Evolutionary conservation across 805 yeast species (phyloP).

Genomic region (Cyberlindnera sargentensis): DNA sequence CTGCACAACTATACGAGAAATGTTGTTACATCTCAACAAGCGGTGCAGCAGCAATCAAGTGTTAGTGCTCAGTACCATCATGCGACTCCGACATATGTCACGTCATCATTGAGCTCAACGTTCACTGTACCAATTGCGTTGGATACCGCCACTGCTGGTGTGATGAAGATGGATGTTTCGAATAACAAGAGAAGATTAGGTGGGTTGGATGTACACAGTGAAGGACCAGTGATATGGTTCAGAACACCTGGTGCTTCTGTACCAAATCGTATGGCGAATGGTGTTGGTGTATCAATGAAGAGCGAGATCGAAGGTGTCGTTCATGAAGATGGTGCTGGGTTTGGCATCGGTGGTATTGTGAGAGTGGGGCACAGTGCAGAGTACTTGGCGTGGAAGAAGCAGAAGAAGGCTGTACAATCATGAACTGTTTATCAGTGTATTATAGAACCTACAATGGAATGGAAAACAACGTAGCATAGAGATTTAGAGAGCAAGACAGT

Average conservation of each 20-base stretch:
- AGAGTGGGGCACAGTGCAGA: slow-evolving; percentile 67
- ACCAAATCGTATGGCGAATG: slow-evolving; percentile 28
- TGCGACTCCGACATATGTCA: slow-evolving; percentile 21
- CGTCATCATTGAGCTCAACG: slow-evolving; percentile 23
- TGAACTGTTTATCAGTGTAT: neutral
- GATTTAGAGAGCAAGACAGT: too few relatives aligned
- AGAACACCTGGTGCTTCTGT: slow-evolving; percentile 56
- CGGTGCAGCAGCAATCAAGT: slow-evolving; percentile 2
- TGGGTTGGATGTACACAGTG: slow-evolving; percentile 13
- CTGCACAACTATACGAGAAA: slow-evolving; percentile 19
- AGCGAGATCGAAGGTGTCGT: slow-evolving; percentile 7
- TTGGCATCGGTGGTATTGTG: slow-evolving; percentile 22
- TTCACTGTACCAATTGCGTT: slow-evolving; percentile 27
- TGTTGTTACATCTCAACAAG: slow-evolving; percentile 5
- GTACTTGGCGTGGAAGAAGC: slow-evolving; percentile 56
- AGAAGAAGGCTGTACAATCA: slow-evolving; percentile 1
- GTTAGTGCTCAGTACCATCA: slow-evolving; percentile 11
- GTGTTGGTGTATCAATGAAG: slow-evolving; percentile 16
- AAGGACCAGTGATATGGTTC: slow-evolving; percentile 54
- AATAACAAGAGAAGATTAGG: slow-evolving; percentile 26
- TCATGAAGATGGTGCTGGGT: slow-evolving; percentile 16
- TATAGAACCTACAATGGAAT: neutral
- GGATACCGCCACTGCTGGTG: slow-evolving; percentile 16
- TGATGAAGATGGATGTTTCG: slow-evolving; percentile 25
- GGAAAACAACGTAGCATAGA: too few relatives aligned